A percentile compares a stretch with the other conserved stretches of the same genome.
phyloP scores from a whole-genome alignment of 331 rosid species.

The Spiraea crenata region DNA sequence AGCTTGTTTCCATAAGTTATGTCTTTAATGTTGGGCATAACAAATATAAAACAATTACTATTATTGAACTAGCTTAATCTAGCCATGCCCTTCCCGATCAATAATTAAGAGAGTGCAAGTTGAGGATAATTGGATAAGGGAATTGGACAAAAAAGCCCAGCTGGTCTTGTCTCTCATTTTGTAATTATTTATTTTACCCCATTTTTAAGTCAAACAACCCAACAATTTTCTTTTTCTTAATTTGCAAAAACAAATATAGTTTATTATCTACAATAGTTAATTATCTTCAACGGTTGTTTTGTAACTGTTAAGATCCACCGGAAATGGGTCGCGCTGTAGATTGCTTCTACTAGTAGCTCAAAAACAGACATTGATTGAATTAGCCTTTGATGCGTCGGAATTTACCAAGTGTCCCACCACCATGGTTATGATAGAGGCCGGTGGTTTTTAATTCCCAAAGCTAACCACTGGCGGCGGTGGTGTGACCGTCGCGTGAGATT shows the following conservation, averaged over 20 bases:
- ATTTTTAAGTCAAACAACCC: conserved; percentile 9
- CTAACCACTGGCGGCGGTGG: conserved; percentile 18
- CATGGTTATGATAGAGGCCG: conserved; percentile 9
- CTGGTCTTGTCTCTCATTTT: background rate
- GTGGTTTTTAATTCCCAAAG: conserved; percentile 19
- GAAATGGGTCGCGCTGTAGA: no score
- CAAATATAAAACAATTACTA: background rate
- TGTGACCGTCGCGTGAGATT: conserved; percentile 27
- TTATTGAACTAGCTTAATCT: background rate
- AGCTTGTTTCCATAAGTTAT: no score
- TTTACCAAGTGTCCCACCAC: conserved; percentile 21
- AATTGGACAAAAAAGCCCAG: conserved; percentile 4
- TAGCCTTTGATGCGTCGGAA: background rate
- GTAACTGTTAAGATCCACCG: background rate
- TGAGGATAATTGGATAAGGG: conserved; percentile 5
- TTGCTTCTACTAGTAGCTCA: background rate
- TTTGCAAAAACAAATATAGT: background rate
- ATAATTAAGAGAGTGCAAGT: conserved; percentile 11
- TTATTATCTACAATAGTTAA: background rate
- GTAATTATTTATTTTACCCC: background rate
- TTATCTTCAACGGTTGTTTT: background rate
- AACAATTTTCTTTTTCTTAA: no score
- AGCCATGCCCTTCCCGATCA: background rate
- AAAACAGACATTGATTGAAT: background rate
- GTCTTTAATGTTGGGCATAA: no score